Conservation (phyloP, 306 rosid species). For the Geum urbanum region DNA sequence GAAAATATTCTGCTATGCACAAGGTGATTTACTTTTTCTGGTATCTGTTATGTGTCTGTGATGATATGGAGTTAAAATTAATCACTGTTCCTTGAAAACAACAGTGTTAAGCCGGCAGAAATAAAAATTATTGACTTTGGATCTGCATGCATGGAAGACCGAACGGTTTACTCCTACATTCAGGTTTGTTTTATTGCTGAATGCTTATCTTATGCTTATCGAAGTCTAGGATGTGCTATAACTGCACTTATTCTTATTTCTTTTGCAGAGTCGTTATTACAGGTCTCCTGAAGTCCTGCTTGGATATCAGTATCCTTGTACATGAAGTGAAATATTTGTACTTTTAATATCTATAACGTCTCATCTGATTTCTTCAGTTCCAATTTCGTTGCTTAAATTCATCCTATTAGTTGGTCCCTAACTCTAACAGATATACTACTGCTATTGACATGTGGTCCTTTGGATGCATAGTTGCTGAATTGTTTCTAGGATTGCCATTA, state of each 20-base stretch:
- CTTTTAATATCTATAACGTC: background rate
- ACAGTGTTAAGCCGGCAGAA: conserved; percentile 80
- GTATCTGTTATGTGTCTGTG: conserved; percentile 19
- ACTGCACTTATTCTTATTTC: conserved; percentile 19
- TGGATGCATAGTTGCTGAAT: conserved; percentile 98
- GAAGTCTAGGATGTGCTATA: conserved; percentile 22
- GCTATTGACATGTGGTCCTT: conserved; percentile 99
- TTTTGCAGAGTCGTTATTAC: conserved; percentile 92
- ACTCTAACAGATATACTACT: conserved; percentile 73
- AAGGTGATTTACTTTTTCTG: conserved; percentile 50
- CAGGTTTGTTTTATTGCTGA: conserved; percentile 52
- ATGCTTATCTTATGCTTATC: conserved; percentile 10
- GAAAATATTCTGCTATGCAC: conserved; percentile 94
- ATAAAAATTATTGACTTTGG: conserved; percentile 96
- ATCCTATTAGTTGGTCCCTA: conserved; percentile 38
- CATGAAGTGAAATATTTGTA: conserved; percentile 22
- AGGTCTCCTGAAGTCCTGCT: conserved; percentile 99
- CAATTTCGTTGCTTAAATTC: conserved; percentile 9
- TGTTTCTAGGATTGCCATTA: conserved; percentile 92
- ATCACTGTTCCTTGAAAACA: conserved; percentile 30
- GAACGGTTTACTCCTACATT: conserved; percentile 98
- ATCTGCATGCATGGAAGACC: conserved; percentile 99
- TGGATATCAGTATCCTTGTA: conserved; percentile 95
- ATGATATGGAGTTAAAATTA: conserved; percentile 32
- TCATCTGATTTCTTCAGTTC: conserved; percentile 3